Percentiles rank a stretch among this genome's conserved stretches.
phyloP scores from a whole-genome alignment of 495 filamentous ascomycete species.

The Neurospora sublineolata region DNA sequence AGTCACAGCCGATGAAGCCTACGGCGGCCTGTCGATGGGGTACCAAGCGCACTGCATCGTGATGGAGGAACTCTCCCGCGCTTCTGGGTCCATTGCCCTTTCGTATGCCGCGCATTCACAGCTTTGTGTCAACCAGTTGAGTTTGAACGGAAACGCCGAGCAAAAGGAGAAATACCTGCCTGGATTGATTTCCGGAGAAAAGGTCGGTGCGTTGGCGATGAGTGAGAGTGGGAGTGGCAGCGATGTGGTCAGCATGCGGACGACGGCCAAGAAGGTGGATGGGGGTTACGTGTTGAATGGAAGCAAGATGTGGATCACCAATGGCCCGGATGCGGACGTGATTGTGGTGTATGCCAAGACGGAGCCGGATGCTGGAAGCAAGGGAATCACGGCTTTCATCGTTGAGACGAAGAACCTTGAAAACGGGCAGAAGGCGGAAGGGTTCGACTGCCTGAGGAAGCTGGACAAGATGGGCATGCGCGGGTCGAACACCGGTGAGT shows the following conservation, averaged over 20 bases:
- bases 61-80: slow-evolving; percentile 71
- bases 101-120: slow-evolving; percentile 93
- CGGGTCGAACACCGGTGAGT: slow-evolving; percentile 89
- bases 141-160: slow-evolving; percentile 67
- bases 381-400: slow-evolving; percentile 92
- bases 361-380: slow-evolving; percentile 63
- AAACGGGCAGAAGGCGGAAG: slow-evolving; percentile 34
- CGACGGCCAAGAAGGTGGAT: slow-evolving; percentile 63
- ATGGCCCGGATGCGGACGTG: slow-evolving; percentile 84
- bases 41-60: slow-evolving; percentile 96
- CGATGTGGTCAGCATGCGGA: slow-evolving; percentile 95
- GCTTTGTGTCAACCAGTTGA: slow-evolving; percentile 92
- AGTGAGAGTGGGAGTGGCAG: slow-evolving; percentile 82
- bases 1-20: slow-evolving; percentile 87
- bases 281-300: slow-evolving; percentile 82
- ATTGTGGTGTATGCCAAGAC: slow-evolving; percentile 96
- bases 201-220: slow-evolving; percentile 89
- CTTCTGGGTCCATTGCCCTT: slow-evolving; percentile 73
- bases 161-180: slow-evolving; percentile 79
- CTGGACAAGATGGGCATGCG: slow-evolving; percentile 98
- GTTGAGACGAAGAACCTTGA: slow-evolving; percentile 55
- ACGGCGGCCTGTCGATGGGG: slow-evolving; percentile 81
- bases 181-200: slow-evolving; percentile 66
- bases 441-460: slow-evolving; percentile 82
- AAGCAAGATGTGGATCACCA: slow-evolving; percentile 99